Evolutionary conservation across 768 basidiomycete species (phyloP).

Genomic region (Mycena leptocephala): DNA sequence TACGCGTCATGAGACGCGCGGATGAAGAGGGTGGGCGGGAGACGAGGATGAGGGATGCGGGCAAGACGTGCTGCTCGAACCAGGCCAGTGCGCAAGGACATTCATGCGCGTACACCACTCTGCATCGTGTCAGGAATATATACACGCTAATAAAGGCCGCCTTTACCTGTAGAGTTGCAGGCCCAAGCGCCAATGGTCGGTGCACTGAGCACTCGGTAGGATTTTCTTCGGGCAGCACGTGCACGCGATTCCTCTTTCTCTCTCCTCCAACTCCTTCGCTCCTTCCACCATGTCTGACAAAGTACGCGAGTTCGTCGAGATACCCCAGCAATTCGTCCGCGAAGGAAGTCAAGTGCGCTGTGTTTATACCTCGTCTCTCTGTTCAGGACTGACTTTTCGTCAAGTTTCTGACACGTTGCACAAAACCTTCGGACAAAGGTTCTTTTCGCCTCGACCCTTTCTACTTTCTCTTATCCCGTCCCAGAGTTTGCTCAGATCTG

Average conservation of each 20-base stretch:
- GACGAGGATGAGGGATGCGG: background rate
- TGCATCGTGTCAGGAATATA: background rate
- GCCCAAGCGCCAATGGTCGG: background rate
- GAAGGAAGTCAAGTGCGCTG: constrained; percentile 91
- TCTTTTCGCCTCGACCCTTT: constrained; percentile 33
- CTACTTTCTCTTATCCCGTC: constrained; percentile 15
- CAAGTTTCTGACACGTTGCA: constrained; percentile 97
- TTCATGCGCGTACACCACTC: constrained; percentile 65
- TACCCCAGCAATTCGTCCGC: constrained; percentile 92
- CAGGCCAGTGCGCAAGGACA: constrained; percentile 68
- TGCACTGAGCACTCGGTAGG: background rate
- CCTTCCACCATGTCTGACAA: constrained; percentile 86
- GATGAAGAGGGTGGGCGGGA: constrained; percentile 34
- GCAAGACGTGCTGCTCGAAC: constrained; percentile 52
- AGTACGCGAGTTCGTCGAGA: constrained; percentile 90
- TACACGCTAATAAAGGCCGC: background rate
- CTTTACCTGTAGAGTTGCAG: constrained; percentile 9
- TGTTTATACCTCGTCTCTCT: background rate
- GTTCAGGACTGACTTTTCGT: constrained; percentile 28
- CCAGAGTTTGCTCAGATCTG: constrained; percentile 96
- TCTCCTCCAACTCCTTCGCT: constrained; percentile 38
- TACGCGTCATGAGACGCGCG: constrained; percentile 36
- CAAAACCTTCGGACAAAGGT: constrained; percentile 98
- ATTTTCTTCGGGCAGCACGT: background rate
- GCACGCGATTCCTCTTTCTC: constrained; percentile 29